These are phyloP conservation scores for Nemania sp. DNA, from an alignment of 2,329 filamentous ascomycete genomes.

Conservation along the genomic window DNA sequence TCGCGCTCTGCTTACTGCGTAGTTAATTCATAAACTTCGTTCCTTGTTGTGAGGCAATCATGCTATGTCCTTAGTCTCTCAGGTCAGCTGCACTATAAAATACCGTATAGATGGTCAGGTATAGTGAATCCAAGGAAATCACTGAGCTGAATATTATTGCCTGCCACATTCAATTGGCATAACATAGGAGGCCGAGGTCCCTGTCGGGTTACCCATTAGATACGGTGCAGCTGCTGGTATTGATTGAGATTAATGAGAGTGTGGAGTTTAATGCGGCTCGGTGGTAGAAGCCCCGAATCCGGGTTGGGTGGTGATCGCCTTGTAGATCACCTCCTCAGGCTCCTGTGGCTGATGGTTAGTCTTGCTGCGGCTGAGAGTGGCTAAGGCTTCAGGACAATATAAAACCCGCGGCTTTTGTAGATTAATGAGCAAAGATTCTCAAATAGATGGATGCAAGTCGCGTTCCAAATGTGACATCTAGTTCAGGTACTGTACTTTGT, in stretches of 20 bases:
- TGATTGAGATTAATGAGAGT: constrained; percentile 29
- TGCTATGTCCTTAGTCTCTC: not conserved
- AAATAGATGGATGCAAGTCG: too few relatives aligned
- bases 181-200: constrained; percentile 18
- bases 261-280: constrained; percentile 28
- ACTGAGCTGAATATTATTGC: not conserved
- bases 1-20: not conserved
- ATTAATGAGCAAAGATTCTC: not conserved
- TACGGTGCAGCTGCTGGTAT: not conserved
- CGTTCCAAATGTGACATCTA: too few relatives aligned
- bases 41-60: not conserved
- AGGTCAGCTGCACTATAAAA: not conserved
- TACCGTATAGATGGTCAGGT: not conserved
- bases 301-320: constrained; percentile 29
- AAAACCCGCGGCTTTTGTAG: not conserved
- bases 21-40: not conserved
- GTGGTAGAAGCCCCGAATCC: constrained; percentile 24
- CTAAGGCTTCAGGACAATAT: not conserved
- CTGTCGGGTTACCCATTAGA: not conserved
- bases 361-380: not conserved
- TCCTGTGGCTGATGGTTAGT: not conserved
- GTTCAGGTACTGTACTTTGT: too few relatives aligned
- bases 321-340: not conserved
- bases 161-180: not conserved
- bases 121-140: not conserved